phyloP scores from a whole-genome alignment of 2,329 filamentous ascomycete species.

The Nothophoma quercina region DNA sequence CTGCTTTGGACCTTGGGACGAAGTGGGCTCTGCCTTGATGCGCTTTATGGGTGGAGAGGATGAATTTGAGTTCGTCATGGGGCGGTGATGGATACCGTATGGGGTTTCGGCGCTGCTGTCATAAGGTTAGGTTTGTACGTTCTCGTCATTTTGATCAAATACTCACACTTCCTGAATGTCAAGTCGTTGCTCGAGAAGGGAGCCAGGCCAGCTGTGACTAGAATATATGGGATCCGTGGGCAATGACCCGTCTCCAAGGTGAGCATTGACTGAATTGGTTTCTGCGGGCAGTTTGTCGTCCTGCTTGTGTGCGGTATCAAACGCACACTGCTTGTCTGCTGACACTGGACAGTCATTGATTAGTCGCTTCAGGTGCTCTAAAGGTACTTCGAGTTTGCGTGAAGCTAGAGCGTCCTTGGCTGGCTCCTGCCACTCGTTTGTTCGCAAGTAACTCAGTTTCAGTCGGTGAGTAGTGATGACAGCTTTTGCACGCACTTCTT shows the following conservation, averaged over 20 bases:
- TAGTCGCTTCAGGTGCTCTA: neutral
- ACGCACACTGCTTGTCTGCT: neutral
- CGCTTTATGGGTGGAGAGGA: conserved; percentile 1
- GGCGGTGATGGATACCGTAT: neutral
- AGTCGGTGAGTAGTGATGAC: too few relatives aligned
- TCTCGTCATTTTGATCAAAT: too few relatives aligned
- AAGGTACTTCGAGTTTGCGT: neutral
- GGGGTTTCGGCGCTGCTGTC: neutral
- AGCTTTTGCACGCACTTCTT: neutral
- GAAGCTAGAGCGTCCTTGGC: neutral
- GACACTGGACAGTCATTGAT: too few relatives aligned
- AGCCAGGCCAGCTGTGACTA: too few relatives aligned
- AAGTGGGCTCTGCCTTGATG: neutral
- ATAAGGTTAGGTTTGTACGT: too few relatives aligned
- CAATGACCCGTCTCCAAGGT: too few relatives aligned
- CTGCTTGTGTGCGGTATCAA: neutral
- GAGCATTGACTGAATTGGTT: too few relatives aligned
- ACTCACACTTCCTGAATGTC: too few relatives aligned
- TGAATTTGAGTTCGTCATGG: neutral
- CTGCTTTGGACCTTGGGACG: neutral
- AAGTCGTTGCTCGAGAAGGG: too few relatives aligned
- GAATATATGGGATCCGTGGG: too few relatives aligned
- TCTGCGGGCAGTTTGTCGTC: neutral
- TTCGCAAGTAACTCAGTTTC: neutral
- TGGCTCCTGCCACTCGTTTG: too few relatives aligned